Evolutionary conservation across 140 eudicot species (phyloP).

Genomic region (Oenanthe javanica): DNA sequence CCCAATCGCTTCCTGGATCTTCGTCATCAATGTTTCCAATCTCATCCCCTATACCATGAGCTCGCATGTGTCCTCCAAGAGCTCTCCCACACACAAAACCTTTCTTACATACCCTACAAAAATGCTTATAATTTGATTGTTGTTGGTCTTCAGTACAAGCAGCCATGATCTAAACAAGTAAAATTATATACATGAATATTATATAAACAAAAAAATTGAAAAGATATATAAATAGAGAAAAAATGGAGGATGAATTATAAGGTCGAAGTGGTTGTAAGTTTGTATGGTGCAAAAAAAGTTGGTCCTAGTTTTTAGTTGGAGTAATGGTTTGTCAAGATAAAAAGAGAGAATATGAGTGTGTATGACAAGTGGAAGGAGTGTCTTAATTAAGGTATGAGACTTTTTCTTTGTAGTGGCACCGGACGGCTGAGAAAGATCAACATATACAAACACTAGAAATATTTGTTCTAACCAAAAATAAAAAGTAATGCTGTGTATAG

Average conservation of each 20-base stretch:
- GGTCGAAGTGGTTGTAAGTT: constrained; percentile 55
- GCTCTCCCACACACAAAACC: constrained; percentile 99
- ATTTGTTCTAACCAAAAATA: background rate
- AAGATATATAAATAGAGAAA: constrained; percentile 15
- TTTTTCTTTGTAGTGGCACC: constrained; percentile 2
- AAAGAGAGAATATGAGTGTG: background rate
- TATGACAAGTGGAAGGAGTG: constrained; percentile 9
- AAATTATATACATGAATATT: background rate
- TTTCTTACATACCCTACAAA: constrained; percentile 83
- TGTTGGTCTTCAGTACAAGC: constrained; percentile 63
- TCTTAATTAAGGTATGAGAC: background rate
- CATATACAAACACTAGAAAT: background rate
- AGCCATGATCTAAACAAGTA: constrained; percentile 37
- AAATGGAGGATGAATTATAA: constrained; percentile 32
- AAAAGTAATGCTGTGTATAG: constrained; percentile 24
- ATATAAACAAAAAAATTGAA: background rate
- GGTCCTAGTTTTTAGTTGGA: constrained; percentile 80
- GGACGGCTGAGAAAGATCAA: constrained; percentile 7
- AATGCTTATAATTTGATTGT: constrained; percentile 67
- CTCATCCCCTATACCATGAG: constrained; percentile 90
- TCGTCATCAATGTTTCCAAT: constrained; percentile 54
- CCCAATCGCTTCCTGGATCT: constrained; percentile 68
- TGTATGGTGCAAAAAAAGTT: constrained; percentile 48
- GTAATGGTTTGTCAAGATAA: constrained; percentile 29
- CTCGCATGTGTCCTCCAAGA: constrained; percentile 95